A percentile compares a stretch with the other conserved stretches of the same genome.
Conservation (phyloP, 2,329 filamentous ascomycete genomes). For the Aaosphaeria pasadenensis region DNA sequence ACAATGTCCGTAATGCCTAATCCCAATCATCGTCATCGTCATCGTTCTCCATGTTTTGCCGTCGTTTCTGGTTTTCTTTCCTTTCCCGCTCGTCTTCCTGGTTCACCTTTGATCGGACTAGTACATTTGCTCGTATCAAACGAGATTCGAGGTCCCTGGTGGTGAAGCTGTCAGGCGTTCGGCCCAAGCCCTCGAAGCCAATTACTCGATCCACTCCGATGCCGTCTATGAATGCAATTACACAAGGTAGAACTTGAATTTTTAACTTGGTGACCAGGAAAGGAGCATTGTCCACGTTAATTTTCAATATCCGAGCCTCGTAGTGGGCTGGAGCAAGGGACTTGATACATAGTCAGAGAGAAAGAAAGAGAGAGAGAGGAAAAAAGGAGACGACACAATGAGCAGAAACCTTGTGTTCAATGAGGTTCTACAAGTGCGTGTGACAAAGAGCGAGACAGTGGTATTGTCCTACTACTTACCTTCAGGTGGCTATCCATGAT, state of each 20-base stretch:
- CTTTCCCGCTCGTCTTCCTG: constrained; percentile 39
- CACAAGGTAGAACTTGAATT: constrained; percentile 57
- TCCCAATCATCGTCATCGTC: constrained; percentile 55
- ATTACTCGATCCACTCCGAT: constrained; percentile 55
- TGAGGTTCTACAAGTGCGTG: too few species aligned
- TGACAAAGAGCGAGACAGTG: too few species aligned
- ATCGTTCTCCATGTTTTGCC: constrained; percentile 33
- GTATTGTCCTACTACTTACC: constrained; percentile 16
- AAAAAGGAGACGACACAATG: neutral
- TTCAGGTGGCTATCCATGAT: constrained; percentile 61
- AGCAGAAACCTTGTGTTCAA: neutral
- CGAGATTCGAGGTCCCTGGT: constrained; percentile 54
- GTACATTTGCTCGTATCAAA: constrained; percentile 50
- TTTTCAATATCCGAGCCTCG: constrained; percentile 56
- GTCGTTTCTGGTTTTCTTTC: constrained; percentile 23
- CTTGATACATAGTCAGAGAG: constrained; percentile 19
- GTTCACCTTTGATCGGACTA: constrained; percentile 51
- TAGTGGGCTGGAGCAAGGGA: constrained; percentile 55
- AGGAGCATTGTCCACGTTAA: constrained; percentile 59
- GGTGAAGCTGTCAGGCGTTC: constrained; percentile 52
- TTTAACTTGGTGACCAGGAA: constrained; percentile 58
- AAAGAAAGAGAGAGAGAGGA: neutral
- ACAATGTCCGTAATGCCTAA: constrained; percentile 11
- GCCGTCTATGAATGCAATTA: constrained; percentile 57
- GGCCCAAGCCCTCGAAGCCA: constrained; percentile 58